phyloP scores from a whole-genome alignment of 805 yeast genomes.

The Candida ipomoeae region DNA sequence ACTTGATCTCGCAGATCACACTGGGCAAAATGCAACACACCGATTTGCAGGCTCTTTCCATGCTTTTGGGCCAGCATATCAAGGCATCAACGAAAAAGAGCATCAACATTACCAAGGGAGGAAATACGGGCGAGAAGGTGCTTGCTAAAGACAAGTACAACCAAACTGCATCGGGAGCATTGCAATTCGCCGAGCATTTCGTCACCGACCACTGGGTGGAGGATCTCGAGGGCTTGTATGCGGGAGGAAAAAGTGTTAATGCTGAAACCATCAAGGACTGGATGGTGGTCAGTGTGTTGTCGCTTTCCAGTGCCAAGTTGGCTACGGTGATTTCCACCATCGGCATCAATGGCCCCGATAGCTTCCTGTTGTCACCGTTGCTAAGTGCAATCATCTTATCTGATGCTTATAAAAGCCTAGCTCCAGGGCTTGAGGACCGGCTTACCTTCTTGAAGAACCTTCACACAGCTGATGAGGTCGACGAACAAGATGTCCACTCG shows the following conservation, averaged over 20 bases:
- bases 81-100: slow-evolving; percentile 17
- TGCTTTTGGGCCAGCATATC: slow-evolving; percentile 43
- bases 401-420: slow-evolving; percentile 39
- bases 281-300: slow-evolving; percentile 49
- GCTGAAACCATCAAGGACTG: slow-evolving; percentile 44
- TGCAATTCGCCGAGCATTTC: slow-evolving; percentile 50
- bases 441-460: slow-evolving; percentile 41
- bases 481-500: slow-evolving; percentile 36
- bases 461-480: slow-evolving; percentile 2
- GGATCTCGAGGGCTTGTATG: slow-evolving; percentile 52
- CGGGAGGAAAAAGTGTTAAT: slow-evolving; percentile 52
- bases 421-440: slow-evolving; percentile 51
- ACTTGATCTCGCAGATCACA: slow-evolving; percentile 45
- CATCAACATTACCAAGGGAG: slow-evolving; percentile 14
- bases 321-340: slow-evolving; percentile 38
- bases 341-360: slow-evolving; percentile 38
- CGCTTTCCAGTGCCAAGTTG: slow-evolving; percentile 43
- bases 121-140: slow-evolving; percentile 18
- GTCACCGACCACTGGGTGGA: slow-evolving; percentile 56
- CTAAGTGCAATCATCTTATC: slow-evolving; percentile 52
- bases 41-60: slow-evolving; percentile 45
- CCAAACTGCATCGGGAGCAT: slow-evolving; percentile 16
- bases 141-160: slow-evolving; percentile 20
- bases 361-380: slow-evolving; percentile 50
- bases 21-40: slow-evolving; percentile 40